Base-by-base conservation (phyloP, 1,139 yeast species). In the Yamadazyma jaroonii region DNA sequence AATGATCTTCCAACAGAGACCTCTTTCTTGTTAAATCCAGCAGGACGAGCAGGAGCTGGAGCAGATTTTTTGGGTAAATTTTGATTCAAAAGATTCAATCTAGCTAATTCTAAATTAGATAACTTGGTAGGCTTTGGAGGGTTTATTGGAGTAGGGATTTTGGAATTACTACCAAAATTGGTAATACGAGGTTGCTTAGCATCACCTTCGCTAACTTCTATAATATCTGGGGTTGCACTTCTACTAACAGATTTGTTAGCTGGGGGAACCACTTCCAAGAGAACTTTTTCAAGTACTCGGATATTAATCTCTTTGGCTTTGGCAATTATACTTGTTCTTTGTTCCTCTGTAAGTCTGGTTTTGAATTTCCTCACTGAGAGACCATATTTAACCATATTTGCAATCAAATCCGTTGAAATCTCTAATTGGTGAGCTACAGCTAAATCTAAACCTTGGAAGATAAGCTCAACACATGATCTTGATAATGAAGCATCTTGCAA, bases 401-500 rank as follows among this genome's bases (percentile, higher is more conserved):
- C 69, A 20, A 85, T 67, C 27, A 81, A 67, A 1, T 63, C 67
- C 22, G 67, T 68, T 32, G 73, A 77, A 22, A 82, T 66, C 2
- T 53, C 54, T 32, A 80, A 63, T n/a, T 67, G 48, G 35, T 77
- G 61, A 29, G 77, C 81, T 22, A 63, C 61, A 1, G 89, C 84
- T 37, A 84, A 59, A 46, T 80, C 84, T 37, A 87, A 67, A 0
- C 88, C 81, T 36, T 76, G 74, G 39, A 81, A 73, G 9, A 86
- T 86, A 42, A 87, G 67, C 24, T 72, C 73, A 9, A 87, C 90
- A 64, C 96, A 87, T 1, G 89, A 76, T 27, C 77, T 79, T 32
- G 89, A 67, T 32, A 90, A 66, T 2, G 88, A 82, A 9, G 77
- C 67, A 59, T 90, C 97, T 40, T 90, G 88, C 36, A 90, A 65